Conservation (phyloP, 352 stramenopile species). For the Globisporangium carolinianum region DNA sequence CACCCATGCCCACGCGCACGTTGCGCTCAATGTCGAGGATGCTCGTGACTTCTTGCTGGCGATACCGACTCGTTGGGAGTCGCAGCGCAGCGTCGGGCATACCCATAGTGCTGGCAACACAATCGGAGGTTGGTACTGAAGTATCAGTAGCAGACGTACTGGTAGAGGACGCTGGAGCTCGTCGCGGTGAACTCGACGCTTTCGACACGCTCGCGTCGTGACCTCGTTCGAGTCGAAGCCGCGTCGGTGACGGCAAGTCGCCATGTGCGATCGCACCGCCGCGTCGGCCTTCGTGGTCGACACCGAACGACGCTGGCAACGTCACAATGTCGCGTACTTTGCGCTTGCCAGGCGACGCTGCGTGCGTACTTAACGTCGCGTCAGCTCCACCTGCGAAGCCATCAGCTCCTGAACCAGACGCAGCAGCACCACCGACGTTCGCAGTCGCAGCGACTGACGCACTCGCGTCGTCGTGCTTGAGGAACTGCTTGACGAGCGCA, state of each 20-base stretch:
- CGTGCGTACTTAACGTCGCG: not conserved
- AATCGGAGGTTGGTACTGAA: not conserved
- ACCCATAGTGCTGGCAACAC: not conserved
- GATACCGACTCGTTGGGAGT: slow-evolving; percentile 26
- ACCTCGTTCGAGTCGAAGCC: slow-evolving; percentile 16
- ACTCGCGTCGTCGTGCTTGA: slow-evolving; percentile 42
- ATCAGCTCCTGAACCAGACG: slow-evolving; percentile 2
- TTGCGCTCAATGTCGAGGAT: slow-evolving; percentile 79
- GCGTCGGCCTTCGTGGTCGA: slow-evolving; percentile 44
- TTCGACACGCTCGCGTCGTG: slow-evolving; percentile 2
- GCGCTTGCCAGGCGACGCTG: slow-evolving; percentile 18
- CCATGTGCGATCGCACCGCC: slow-evolving; percentile 27
- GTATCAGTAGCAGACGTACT: too few relatives aligned
- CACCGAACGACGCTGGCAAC: slow-evolving; percentile 47
- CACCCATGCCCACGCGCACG: slow-evolving; percentile 68
- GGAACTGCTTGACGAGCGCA: slow-evolving; percentile 74
- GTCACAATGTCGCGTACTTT: slow-evolving; percentile 62
- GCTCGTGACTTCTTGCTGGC: slow-evolving; percentile 76
- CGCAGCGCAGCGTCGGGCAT: not conserved
- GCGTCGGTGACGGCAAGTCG: slow-evolving; percentile 49
- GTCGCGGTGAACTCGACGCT: too few relatives aligned
- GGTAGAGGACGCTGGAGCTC: too few relatives aligned
- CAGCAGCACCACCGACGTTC: not conserved
- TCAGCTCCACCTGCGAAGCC: not conserved
- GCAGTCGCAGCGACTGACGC: not conserved